Base-by-base conservation (phyloP, 108 stramenopile genomes). In the Pseudonitzschia pungens region DNA sequence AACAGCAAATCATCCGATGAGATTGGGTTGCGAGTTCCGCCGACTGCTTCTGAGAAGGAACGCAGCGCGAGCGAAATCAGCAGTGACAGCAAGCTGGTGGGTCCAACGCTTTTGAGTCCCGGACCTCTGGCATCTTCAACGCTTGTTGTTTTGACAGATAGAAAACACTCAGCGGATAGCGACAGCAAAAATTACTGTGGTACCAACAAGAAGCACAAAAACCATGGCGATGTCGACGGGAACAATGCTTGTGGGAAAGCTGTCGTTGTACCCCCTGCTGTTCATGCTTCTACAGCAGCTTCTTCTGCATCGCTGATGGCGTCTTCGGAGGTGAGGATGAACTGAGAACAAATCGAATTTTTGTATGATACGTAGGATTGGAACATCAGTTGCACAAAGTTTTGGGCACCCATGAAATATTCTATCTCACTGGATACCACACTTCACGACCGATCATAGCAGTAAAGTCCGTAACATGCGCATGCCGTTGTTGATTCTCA, bases 271-370 rank as follows among this genome's bases (percentile, higher is more conserved):
- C 16, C 9, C 14, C 45, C 45, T 14, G 45, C 14, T 48, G 42
- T 11, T 11, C 9, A 43, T 11, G 18, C 45, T 18, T 18, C 45
- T 48, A 2, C 16, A 2, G 45, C 45, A 10, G 10, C 18, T 48
- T 48, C 45, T 48, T 48, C 45, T 1, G 10, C 45, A 2, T 48
- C 45, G 14, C 10, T 48, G 18, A 11, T 11, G n/a, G 33, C 33
- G 12, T 62, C 60, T 62, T 62, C 60, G 32, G 60, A 62, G 60
- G 60, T 62, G n/a, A 58, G 57, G 27, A 14, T 18, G 45, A 18
- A 14, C 18, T 10, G 2, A 8, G 7, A 11, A 48, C 1, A 48
- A 18, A 48, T 36, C 36, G 7, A 12, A 48, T 48, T 14, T 48
- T 4, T 48, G 2, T 2, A 36, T 36, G 36, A 36, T 36, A 36